Evolutionary conservation across 805 yeast species (phyloP).

Genomic region (Metschnikowia lochheadii): DNA sequence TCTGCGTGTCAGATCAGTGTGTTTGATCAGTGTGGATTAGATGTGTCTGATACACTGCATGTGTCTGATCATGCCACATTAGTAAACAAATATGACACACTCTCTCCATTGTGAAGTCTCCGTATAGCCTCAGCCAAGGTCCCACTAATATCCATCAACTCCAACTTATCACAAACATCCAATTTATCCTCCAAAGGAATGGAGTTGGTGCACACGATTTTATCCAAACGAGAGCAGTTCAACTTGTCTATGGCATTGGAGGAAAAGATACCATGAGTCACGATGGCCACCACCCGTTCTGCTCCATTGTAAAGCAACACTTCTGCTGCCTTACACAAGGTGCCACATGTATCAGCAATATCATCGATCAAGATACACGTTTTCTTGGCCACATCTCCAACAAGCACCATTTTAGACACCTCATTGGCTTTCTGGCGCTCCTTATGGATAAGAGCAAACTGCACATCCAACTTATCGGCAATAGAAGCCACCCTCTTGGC

Average conservation of each 20-base stretch:
- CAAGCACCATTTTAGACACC: slow-evolving; percentile 90
- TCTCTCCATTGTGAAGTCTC: slow-evolving; percentile 94
- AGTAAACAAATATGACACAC: slow-evolving; percentile 80
- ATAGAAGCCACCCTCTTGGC: slow-evolving; percentile 94
- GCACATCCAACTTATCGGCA: slow-evolving; percentile 87
- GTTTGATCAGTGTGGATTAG: too few species aligned
- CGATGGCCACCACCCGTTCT: slow-evolving; percentile 81
- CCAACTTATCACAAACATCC: slow-evolving; percentile 61
- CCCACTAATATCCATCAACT: slow-evolving; percentile 78
- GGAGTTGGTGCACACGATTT: slow-evolving; percentile 88
- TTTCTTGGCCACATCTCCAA: slow-evolving; percentile 86
- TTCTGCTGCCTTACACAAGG: slow-evolving; percentile 91
- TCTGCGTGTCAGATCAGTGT: too few species aligned
- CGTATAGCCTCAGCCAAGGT: slow-evolving; percentile 91
- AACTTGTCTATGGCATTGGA: slow-evolving; percentile 77
- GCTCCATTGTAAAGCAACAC: slow-evolving; percentile 80
- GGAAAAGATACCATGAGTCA: slow-evolving; percentile 91
- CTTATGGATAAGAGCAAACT: slow-evolving; percentile 93
- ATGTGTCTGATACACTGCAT: too few species aligned
- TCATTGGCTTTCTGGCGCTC: slow-evolving; percentile 95
- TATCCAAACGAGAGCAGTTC: slow-evolving; percentile 59
- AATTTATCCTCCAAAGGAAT: slow-evolving; percentile 74
- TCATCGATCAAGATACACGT: slow-evolving; percentile 88
- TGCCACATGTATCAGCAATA: slow-evolving; percentile 99
- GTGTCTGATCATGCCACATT: slow-evolving; percentile 37